Percentiles rank a stretch among this genome's conserved stretches.
Conservation (phyloP, 2,329 filamentous ascomycete species). For the Chaetothyriales sp. region DNA sequence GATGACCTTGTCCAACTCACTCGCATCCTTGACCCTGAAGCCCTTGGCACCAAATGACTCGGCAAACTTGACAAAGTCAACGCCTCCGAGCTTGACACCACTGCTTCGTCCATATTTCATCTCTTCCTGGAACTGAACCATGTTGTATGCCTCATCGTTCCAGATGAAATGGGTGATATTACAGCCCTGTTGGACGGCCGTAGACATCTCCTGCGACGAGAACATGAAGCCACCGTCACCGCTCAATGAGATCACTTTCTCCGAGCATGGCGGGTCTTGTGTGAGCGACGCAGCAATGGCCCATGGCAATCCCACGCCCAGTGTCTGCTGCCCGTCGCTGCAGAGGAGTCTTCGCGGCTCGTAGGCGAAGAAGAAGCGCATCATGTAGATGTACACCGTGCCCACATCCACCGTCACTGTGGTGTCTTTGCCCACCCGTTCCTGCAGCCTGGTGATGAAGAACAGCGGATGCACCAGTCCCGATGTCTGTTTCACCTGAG, state of each 20-base stretch:
- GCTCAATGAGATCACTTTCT: conserved; percentile 33
- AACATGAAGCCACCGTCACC: conserved; percentile 40
- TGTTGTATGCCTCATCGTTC: conserved; percentile 39
- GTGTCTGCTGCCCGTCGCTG: conserved; percentile 37
- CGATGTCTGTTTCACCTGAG: conserved; percentile 14
- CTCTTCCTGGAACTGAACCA: conserved; percentile 40
- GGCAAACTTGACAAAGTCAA: conserved; percentile 37
- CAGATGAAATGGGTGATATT: conserved; percentile 39
- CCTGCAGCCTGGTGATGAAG: conserved; percentile 33
- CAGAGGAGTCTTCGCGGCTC: conserved; percentile 32
- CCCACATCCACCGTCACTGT: conserved; percentile 35
- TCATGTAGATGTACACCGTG: conserved; percentile 38
- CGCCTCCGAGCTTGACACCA: conserved; percentile 33
- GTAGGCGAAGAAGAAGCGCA: conserved; percentile 22
- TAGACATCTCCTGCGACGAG: conserved; percentile 33
- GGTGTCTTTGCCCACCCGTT: conserved; percentile 27
- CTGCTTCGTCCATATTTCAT: conserved; percentile 35
- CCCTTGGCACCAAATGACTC: conserved; percentile 36
- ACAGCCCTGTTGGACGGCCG: conserved; percentile 34
- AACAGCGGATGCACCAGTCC: conserved; percentile 33
- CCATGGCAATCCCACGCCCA: conserved; percentile 37
- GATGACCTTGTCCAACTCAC: conserved; percentile 32
- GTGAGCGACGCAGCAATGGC: conserved; percentile 34
- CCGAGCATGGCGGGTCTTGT: conserved; percentile 30
- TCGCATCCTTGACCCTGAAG: conserved; percentile 27